A percentile compares a stretch with the other conserved stretches of the same genome.
Conservation (phyloP, 495 filamentous ascomycete species). For the Platismatia glauca region DNA sequence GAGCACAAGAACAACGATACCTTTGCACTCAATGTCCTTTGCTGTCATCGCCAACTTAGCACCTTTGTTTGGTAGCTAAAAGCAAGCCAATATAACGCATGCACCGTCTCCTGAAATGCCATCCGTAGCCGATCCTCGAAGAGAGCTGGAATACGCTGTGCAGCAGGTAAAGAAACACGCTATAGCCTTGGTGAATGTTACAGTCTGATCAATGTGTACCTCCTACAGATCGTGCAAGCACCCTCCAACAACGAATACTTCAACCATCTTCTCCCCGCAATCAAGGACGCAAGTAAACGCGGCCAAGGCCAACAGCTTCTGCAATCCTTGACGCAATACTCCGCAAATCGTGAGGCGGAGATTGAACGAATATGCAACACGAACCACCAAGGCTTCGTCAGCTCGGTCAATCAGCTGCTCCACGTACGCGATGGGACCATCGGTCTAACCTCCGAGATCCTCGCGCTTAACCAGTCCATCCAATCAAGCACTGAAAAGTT, state of each 20-base stretch:
- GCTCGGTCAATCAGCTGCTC: conserved; percentile 84
- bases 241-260: conserved; percentile 89
- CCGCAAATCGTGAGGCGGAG: conserved; percentile 75
- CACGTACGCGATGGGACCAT: conserved; percentile 83
- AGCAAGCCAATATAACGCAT: background rate
- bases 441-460: conserved; percentile 77
- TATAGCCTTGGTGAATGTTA: too few relatives aligned
- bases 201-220: background rate
- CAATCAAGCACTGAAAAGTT: conserved; percentile 92
- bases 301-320: conserved; percentile 64
- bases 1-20: background rate
- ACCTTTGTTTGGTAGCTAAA: background rate
- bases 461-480: conserved; percentile 86
- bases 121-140: conserved; percentile 8
- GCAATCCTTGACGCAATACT: conserved; percentile 68
- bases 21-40: background rate
- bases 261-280: conserved; percentile 85
- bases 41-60: background rate
- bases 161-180: conserved; percentile 15
- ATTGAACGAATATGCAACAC: conserved; percentile 92
- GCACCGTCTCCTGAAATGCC: conserved; percentile 10
- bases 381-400: conserved; percentile 94
- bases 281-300: conserved; percentile 79
- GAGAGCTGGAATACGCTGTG: conserved; percentile 20
- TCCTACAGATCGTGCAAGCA: conserved; percentile 73